Evolutionary conservation across 495 filamentous ascomycete species (phyloP), one percentile per base, ranked within the genome.

Genomic region (Podospora pseudocomata): DNA sequence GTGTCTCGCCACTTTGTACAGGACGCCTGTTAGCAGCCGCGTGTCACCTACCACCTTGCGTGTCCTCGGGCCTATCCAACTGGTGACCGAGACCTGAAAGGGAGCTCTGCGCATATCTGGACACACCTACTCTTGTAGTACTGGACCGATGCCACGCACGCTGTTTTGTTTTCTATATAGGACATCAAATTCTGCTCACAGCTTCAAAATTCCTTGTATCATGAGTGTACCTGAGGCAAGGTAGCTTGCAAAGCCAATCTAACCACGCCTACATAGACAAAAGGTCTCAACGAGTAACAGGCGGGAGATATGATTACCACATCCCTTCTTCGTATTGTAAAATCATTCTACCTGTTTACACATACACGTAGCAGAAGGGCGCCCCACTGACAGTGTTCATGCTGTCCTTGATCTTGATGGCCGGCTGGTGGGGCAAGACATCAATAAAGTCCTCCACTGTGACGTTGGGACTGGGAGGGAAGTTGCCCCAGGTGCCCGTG

Each of bases 401-500:
- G 18, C 75, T 23, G 3, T 68, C 66, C 70, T 76, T 77, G 66
- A 75, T 73, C 27, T 70, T 65, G 60, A 65, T n/a, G 55, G 66
- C 27, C 3, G 28, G 20, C 2, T 57, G n/a, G 30, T 73, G 60
- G 34, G 72, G 66, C 4, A 58, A 23, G 53, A 80, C 67, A 63
- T 76, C 64, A 53, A 74, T 65, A 18, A 60, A 32, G 34, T 80
- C 75, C 23, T 77, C 66, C 30, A 73, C 72, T 1, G 75, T 77
- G 9, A 75, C 76, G 66, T 83, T 74, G 7, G 73, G 68, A 57
- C 74, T 78, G 0, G 82, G 79, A 3, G 78, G 74, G 2, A 70
- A 44, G 71, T 90, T 63, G n/a, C 73, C 18, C 34, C 73, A 23
- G 0, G 70, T 69, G 30, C 69, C 68, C 23, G 71, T 76, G 27